These are phyloP conservation scores for Neonectria magnoliae DNA, from an alignment of 2,329 filamentous ascomycete genomes.

Conservation along the genomic window DNA sequence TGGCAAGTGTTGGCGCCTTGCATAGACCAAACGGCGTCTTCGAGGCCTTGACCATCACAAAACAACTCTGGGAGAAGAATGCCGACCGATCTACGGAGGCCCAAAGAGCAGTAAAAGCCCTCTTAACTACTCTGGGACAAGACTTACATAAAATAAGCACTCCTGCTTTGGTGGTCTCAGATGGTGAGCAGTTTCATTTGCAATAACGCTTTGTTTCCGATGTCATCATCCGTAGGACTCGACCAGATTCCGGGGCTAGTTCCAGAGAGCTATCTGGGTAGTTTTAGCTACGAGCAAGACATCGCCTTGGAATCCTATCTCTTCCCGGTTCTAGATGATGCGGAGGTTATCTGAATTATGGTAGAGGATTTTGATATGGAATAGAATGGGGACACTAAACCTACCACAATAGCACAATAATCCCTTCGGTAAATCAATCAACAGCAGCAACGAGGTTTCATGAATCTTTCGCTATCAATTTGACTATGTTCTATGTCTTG, in stretches of 20 bases:
- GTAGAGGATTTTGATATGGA: constrained; percentile 4
- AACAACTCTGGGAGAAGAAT: constrained; percentile 5
- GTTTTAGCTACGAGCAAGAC: constrained; percentile 25
- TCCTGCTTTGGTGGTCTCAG: background rate
- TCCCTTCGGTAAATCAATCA: too few species aligned
- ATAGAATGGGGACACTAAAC: too few species aligned
- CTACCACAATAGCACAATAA: too few species aligned
- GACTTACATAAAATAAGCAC: background rate
- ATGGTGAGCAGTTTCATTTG: background rate
- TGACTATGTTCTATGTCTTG: too few species aligned
- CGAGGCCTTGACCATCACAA: background rate
- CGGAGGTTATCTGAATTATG: constrained; percentile 11
- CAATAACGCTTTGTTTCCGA: background rate
- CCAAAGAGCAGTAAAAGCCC: constrained; percentile 10
- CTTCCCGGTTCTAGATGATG: constrained; percentile 9
- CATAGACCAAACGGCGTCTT: background rate
- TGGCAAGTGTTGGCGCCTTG: background rate
- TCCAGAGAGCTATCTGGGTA: background rate
- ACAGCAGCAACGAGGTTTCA: too few species aligned
- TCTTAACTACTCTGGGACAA: background rate
- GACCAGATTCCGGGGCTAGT: background rate
- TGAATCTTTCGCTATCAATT: too few species aligned
- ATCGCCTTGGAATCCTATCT: constrained; percentile 28
- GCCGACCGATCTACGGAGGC: constrained; percentile 11
- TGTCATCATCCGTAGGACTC: background rate